These are phyloP conservation scores for Salix udensis DNA, from an alignment of 345 rosid species.

Conservation along the genomic window DNA sequence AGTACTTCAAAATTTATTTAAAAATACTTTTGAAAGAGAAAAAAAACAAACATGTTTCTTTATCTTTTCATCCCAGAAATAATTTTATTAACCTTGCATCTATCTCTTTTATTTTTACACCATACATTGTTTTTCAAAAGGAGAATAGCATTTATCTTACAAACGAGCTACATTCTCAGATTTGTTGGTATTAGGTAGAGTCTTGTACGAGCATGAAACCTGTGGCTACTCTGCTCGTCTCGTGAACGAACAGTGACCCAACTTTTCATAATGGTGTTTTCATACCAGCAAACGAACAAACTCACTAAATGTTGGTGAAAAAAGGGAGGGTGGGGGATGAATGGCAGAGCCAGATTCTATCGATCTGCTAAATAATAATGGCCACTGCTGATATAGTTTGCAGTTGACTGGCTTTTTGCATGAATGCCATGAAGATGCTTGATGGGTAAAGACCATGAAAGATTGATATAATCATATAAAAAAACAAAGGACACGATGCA, in stretches of 20 bases:
- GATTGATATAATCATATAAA: neutral
- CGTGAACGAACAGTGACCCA: slow-evolving; percentile 42
- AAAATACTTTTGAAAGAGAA: too few species aligned
- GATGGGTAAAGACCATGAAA: neutral
- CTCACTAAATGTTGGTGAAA: slow-evolving; percentile 11
- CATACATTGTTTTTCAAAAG: neutral
- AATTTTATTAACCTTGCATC: too few species aligned
- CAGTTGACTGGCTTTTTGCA: slow-evolving; percentile 43
- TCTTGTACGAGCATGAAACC: neutral
- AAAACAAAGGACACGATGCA: neutral
- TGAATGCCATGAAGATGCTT: slow-evolving; percentile 31
- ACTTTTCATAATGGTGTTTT: slow-evolving; percentile 5
- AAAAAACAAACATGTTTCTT: too few species aligned
- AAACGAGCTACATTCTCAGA: slow-evolving; percentile 9
- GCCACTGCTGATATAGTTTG: slow-evolving; percentile 25
- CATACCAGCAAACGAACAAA: slow-evolving; percentile 25
- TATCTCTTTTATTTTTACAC: too few species aligned
- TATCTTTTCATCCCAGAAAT: too few species aligned
- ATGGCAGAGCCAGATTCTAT: neutral
- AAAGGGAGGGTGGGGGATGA: neutral
- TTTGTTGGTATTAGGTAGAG: neutral
- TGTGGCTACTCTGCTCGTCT: slow-evolving; percentile 30
- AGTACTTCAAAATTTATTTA: too few species aligned
- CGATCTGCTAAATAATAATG: slow-evolving; percentile 27
- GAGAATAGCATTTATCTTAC: neutral